Evolutionary conservation across 2,329 filamentous ascomycete species (phyloP), one percentile per base, ranked within the genome.

Genomic region (Claviceps paspali): DNA sequence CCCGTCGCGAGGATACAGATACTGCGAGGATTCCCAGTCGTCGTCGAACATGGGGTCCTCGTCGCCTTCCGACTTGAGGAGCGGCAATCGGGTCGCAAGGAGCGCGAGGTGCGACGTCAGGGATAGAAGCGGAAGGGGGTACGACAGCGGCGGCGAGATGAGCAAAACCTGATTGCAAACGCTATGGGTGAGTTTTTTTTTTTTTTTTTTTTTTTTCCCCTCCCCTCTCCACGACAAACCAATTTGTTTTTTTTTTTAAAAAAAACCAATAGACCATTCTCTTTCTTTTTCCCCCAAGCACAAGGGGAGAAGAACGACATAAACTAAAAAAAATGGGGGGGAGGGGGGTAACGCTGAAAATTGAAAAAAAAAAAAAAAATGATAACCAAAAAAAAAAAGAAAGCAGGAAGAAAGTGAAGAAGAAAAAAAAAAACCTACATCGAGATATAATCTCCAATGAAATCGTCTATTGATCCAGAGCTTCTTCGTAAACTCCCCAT

Each of bases 21-120:
- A 78, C 14, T 75, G 69, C 1, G 86, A 78, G 12, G 81, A 82
- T 45, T 82, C 84, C 91, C 91, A 98, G 63, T 98, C 91, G 61
- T 98, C 91, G 62, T 95, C 82, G 60, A 98, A 98, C 54, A 95
- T 78, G 10, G 91, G 91, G 49, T 98, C 91, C 62, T 98, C 91
- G 60, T 96, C 88, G 40, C 75, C 74, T 57, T 93, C 82, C 2
- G 87, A 95, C 55, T 84, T 84, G 36, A 95, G 68, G 19, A 77
- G 73, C 6, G 91, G 91, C 3, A 96, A 68, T 45, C 82, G 78
- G 6, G 91, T 88, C 22, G 83, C 79, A 43, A 95, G 76, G 33
- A 98, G 80, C 3, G 91, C 91, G 42, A 98, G 79, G 56, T 98
- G 87, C 33, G 84, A 88, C 15, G 91, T 93, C 41, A 96, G 72